Percentiles rank a stretch among this genome's conserved stretches.
Evolutionary conservation across 176 grass and related monocot genomes (phyloP).

Genomic region (Dactylis glomerata): DNA sequence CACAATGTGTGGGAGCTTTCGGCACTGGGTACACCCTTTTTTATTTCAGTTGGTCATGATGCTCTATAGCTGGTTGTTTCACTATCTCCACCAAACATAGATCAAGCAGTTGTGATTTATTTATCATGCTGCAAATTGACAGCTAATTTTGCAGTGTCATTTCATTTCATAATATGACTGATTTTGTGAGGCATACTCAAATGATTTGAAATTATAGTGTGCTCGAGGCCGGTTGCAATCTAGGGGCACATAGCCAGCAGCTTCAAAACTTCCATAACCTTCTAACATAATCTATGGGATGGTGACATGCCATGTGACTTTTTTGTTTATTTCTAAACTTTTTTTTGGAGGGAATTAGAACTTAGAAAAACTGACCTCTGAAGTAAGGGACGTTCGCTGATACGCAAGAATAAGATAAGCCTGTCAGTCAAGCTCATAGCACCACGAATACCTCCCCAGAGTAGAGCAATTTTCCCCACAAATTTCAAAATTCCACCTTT

Average conservation of each 20-base stretch:
- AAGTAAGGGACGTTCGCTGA: constrained; percentile 75
- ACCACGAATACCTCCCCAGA: constrained; percentile 96
- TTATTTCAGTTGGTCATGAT: not conserved
- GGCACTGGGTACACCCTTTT: too few species aligned
- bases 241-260: not conserved
- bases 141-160: not conserved
- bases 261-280: not conserved
- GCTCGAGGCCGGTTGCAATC: not conserved
- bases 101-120: not conserved
- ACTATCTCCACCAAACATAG: not conserved
- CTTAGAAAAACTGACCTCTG: constrained; percentile 59
- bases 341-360: constrained; percentile 12
- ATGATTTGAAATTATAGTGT: not conserved
- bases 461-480: constrained; percentile 85
- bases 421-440: constrained; percentile 89
- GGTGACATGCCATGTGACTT: not conserved
- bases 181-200: not conserved
- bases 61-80: not conserved
- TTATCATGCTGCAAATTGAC: not conserved
- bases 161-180: not conserved
- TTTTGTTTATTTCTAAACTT: not conserved
- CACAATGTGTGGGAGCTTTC: too few species aligned
- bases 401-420: constrained; percentile 86
- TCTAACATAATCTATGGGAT: constrained; percentile 20
- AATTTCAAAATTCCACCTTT: constrained; percentile 83